Evolutionary conservation across 2,329 filamentous ascomycete genomes (phyloP).

Genomic region (Ilyonectria destructans): DNA sequence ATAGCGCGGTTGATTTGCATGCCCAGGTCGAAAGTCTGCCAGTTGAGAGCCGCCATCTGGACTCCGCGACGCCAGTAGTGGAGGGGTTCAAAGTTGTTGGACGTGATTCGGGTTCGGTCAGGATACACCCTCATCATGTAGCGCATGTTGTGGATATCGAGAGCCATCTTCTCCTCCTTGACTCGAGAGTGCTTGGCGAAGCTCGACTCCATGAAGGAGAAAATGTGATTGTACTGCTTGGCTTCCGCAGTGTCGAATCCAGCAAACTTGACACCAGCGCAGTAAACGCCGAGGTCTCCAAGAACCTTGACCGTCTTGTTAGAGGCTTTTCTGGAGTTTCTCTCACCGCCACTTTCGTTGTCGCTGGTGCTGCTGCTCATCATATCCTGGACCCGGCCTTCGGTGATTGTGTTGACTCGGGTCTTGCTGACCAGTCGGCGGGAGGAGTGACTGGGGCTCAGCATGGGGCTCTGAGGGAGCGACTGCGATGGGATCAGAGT

Average conservation of each 20-base stretch:
- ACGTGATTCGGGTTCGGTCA: constrained; percentile 84
- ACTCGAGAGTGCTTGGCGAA: constrained; percentile 87
- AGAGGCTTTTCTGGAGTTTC: constrained; percentile 72
- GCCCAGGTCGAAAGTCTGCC: constrained; percentile 96
- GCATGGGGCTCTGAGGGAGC: constrained; percentile 69
- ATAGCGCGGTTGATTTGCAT: constrained; percentile 98
- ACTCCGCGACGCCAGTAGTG: constrained; percentile 96
- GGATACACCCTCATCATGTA: constrained; percentile 97
- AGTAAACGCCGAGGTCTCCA: constrained; percentile 87
- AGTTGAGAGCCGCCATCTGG: constrained; percentile 98
- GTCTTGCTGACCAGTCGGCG: constrained; percentile 66
- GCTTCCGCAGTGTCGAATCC: constrained; percentile 86
- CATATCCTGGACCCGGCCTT: constrained; percentile 70
- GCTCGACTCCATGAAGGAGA: constrained; percentile 92
- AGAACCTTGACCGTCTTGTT: constrained; percentile 91
- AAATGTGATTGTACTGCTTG: constrained; percentile 93
- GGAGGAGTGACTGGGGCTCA: constrained; percentile 67
- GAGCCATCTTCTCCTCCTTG: constrained; percentile 81
- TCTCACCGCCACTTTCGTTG: constrained; percentile 79
- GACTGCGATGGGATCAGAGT: constrained; percentile 65
- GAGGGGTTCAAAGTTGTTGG: constrained; percentile 95
- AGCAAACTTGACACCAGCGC: constrained; percentile 83
- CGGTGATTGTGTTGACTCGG: constrained; percentile 72
- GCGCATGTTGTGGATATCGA: constrained; percentile 92
- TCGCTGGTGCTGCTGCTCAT: constrained; percentile 81